Percentiles rank a stretch among this genome's conserved stretches.
Conservation (phyloP, 192 early-diverging fungal genomes). For the Linnemannia hyalina region DNA sequence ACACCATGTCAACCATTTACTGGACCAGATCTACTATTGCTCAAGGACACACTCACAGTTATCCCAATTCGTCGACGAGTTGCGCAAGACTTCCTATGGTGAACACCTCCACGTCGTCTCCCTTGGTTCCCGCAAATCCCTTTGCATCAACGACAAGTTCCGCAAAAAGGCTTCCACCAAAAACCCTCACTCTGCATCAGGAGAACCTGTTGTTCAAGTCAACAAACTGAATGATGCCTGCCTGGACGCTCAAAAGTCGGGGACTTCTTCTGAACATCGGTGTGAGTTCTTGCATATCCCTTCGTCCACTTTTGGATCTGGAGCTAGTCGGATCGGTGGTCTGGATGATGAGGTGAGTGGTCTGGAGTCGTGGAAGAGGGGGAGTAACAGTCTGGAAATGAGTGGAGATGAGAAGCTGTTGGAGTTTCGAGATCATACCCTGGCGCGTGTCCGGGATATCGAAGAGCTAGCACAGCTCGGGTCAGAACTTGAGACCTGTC, state of each 20-base stretch:
- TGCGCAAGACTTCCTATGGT: slow-evolving; percentile 82
- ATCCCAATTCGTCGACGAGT: slow-evolving; percentile 87
- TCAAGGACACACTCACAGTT: slow-evolving; percentile 94
- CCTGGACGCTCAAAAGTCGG: slow-evolving; percentile 83
- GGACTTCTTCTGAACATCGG: slow-evolving; percentile 41
- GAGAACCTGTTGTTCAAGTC: slow-evolving; percentile 56
- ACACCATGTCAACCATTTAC: not conserved
- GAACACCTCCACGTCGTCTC: slow-evolving; percentile 72
- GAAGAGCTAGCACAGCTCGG: slow-evolving; percentile 86
- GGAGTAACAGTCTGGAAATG: slow-evolving; percentile 5
- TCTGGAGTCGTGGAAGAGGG: slow-evolving; percentile 8
- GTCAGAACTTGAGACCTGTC: slow-evolving; percentile 68
- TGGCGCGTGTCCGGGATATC: slow-evolving; percentile 77
- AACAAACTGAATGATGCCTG: slow-evolving; percentile 78
- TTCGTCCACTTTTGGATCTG: slow-evolving; percentile 11
- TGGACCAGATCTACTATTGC: slow-evolving; percentile 70
- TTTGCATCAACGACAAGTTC: slow-evolving; percentile 83
- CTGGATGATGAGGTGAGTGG: not conserved
- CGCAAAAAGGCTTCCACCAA: slow-evolving; percentile 16
- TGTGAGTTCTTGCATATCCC: slow-evolving; percentile 31
- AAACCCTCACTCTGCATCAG: not conserved
- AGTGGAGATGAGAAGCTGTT: slow-evolving; percentile 64
- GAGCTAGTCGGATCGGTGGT: not conserved
- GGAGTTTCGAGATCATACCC: slow-evolving; percentile 67
- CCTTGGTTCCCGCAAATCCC: slow-evolving; percentile 84